phyloP scores from a whole-genome alignment of 2,329 filamentous ascomycete species.

The Colletotrichum karsti region DNA sequence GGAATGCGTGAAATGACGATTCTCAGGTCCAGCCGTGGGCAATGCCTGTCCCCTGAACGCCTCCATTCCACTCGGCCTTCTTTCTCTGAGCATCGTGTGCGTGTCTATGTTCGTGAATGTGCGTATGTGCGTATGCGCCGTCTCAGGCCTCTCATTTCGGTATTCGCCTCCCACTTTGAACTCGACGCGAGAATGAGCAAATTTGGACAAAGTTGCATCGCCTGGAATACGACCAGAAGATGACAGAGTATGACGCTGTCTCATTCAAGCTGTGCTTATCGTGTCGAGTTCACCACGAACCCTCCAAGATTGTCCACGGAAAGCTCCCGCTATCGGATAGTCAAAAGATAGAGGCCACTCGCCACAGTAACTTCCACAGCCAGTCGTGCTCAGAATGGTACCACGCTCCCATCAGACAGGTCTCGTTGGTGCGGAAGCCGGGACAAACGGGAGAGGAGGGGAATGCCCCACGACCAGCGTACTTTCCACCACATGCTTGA shows the following conservation, averaged over 20 bases:
- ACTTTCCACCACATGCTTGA: constrained; percentile 11
- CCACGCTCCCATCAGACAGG: background rate
- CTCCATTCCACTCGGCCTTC: constrained; percentile 5
- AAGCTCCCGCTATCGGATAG: background rate
- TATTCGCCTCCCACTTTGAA: background rate
- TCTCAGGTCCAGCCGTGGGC: constrained; percentile 9
- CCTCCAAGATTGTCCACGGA: background rate
- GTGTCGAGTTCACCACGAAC: background rate
- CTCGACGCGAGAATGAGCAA: background rate
- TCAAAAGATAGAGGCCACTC: background rate
- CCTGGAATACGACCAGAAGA: background rate
- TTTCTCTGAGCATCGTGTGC: background rate
- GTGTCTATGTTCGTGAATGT: background rate
- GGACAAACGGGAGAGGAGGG: background rate
- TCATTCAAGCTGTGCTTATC: background rate
- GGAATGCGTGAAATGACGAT: constrained; percentile 19
- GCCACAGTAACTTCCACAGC: background rate
- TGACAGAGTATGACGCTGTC: background rate
- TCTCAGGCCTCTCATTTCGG: background rate
- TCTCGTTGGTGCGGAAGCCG: background rate
- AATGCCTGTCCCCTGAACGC: constrained; percentile 10
- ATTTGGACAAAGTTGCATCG: background rate
- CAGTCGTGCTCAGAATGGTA: background rate
- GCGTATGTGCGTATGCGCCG: background rate
- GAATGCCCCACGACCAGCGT: background rate